Conservation (phyloP, 1,284 basidiomycete genomes). For the Stereum hirsutum region DNA sequence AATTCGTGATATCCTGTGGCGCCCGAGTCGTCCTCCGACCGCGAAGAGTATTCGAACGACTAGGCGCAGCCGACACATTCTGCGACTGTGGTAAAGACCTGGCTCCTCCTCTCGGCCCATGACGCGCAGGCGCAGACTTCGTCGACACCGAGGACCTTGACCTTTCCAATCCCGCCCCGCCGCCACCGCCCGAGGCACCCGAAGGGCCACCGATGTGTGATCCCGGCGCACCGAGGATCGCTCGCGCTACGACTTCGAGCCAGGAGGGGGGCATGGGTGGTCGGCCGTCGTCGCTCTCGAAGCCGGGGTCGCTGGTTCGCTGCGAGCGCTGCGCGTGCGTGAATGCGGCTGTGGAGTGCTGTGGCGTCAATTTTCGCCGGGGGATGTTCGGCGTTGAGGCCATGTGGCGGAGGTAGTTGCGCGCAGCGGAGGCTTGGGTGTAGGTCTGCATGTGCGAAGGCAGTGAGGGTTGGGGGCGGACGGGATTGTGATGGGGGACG, state of each 20-base stretch:
- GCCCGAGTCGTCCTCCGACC: no score
- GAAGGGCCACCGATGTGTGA: constrained; percentile 36
- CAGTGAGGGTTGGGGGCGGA: constrained; percentile 19
- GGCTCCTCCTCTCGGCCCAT: no score
- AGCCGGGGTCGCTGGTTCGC: constrained; percentile 1
- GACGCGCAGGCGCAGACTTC: neutral
- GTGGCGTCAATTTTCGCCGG: constrained; percentile 2
- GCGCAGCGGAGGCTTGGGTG: constrained; percentile 36
- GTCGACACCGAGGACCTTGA: constrained; percentile 2
- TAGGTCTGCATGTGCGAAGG: constrained; percentile 20
- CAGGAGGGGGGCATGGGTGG: constrained; percentile 49
- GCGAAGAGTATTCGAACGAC: constrained; percentile 6
- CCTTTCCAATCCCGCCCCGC: constrained; percentile 7
- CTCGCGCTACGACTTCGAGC: constrained; percentile 54
- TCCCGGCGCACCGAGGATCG: constrained; percentile 39
- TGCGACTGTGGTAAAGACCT: neutral
- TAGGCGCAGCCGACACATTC: constrained; percentile 3
- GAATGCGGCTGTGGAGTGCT: neutral
- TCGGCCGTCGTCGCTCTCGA: constrained; percentile 8
- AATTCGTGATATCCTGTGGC: neutral
- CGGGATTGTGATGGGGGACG: neutral
- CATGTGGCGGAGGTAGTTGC: constrained; percentile 61
- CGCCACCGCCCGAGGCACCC: no score
- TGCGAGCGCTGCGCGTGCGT: no score
- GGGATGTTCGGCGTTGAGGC: constrained; percentile 51